phyloP scores from a whole-genome alignment of 371 early-diverging fungal genomes.

The Gilbertella persicaria region DNA sequence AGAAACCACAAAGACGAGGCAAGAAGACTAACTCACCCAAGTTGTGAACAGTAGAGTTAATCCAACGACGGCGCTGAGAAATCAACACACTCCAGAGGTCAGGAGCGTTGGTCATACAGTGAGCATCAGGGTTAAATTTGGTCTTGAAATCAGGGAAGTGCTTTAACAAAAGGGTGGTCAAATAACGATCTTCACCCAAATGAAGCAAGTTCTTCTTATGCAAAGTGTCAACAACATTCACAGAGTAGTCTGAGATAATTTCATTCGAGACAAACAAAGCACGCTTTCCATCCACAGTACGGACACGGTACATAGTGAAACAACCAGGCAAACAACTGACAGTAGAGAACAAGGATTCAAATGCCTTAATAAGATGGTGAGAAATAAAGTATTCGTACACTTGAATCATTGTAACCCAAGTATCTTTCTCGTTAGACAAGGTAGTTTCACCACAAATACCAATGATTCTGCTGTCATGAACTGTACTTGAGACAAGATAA shows the following conservation, averaged over 20 bases:
- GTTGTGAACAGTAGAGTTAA: constrained; percentile 96
- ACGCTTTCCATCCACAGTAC: constrained; percentile 74
- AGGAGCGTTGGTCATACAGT: constrained; percentile 92
- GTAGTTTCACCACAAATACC: constrained; percentile 95
- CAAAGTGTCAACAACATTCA: constrained; percentile 94
- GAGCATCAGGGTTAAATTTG: constrained; percentile 92
- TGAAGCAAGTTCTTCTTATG: constrained; percentile 92
- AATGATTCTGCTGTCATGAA: constrained; percentile 85
- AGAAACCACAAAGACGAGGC: constrained; percentile 89
- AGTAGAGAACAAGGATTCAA: constrained; percentile 98
- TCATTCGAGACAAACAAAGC: constrained; percentile 89
- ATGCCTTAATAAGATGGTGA: constrained; percentile 97
- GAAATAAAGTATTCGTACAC: constrained; percentile 99
- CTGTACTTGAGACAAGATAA: constrained; percentile 81
- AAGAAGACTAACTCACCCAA: constrained; percentile 85
- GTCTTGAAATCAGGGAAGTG: constrained; percentile 96
- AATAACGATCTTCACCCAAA: constrained; percentile 86
- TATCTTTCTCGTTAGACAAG: constrained; percentile 85
- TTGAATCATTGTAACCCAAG: constrained; percentile 99
- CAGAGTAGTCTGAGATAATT: constrained; percentile 92
- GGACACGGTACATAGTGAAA: constrained; percentile 94
- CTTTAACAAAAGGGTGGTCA: constrained; percentile 98
- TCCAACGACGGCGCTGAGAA: constrained; percentile 85
- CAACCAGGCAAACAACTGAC: constrained; percentile 98
- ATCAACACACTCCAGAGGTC: constrained; percentile 87